phyloP scores from a whole-genome alignment of 225 moss, liverwort and hornwort species.

The Climacium dendroides region DNA sequence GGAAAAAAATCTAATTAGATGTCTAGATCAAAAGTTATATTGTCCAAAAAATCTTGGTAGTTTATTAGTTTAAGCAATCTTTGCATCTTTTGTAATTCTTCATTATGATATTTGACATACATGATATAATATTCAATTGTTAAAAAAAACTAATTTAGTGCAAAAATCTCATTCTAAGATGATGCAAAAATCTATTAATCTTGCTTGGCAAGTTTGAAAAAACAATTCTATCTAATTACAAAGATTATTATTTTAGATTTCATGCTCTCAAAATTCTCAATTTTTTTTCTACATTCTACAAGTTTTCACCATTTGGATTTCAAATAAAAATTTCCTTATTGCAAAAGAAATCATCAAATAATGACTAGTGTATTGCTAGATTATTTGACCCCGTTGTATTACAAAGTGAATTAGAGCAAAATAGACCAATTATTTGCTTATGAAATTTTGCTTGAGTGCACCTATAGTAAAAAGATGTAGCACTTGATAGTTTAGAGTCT shows the following conservation, averaged over 20 bases:
- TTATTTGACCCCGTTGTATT: background rate
- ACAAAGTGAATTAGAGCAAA: background rate
- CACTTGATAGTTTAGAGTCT: too few relatives aligned
- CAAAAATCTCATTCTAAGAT: background rate
- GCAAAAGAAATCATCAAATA: background rate
- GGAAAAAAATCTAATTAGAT: accelerated
- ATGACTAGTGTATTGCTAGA: background rate
- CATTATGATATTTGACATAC: background rate
- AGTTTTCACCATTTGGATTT: background rate
- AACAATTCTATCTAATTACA: background rate
- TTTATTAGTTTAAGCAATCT: background rate
- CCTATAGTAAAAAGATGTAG: too few relatives aligned
- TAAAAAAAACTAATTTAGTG: background rate
- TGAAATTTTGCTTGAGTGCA: accelerated
- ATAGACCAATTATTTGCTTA: background rate
- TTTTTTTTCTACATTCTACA: background rate
- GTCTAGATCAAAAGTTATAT: accelerated
- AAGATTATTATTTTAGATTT: background rate
- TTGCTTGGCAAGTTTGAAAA: background rate
- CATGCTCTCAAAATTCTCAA: background rate
- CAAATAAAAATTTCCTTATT: background rate
- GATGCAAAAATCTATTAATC: background rate
- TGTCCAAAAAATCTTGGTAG: accelerated
- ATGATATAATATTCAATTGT: background rate
- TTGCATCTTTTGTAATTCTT: background rate